These are phyloP conservation scores for Antitrichia curtipendula DNA, from an alignment of 225 moss, liverwort and hornwort genomes.

Conservation along the genomic window DNA sequence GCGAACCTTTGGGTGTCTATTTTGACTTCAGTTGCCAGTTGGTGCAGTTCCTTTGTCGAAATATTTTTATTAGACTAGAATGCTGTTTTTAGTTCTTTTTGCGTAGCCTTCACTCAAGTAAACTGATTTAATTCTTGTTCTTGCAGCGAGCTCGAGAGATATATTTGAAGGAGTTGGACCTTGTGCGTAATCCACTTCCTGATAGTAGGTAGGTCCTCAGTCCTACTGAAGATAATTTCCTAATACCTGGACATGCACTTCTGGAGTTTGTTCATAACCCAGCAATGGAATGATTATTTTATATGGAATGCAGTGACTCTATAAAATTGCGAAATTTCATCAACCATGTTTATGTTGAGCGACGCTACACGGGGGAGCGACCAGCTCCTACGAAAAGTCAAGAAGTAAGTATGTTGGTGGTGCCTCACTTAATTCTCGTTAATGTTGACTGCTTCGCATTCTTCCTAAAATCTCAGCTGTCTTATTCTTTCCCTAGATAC, in stretches of 20 bases:
- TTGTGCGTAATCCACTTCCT: constrained; percentile 60
- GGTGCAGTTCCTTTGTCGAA: background rate
- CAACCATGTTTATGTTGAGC: constrained; percentile 37
- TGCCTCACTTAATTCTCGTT: background rate
- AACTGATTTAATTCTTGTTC: background rate
- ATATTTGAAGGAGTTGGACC: constrained; percentile 71
- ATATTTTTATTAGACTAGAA: background rate
- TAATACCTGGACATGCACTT: background rate
- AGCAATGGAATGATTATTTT: background rate
- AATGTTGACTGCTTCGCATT: background rate
- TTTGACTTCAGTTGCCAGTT: background rate
- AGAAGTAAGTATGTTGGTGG: constrained; percentile 11
- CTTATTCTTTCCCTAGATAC: background rate
- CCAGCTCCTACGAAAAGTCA: constrained; percentile 11
- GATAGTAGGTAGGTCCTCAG: constrained; percentile 57
- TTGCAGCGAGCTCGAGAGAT: constrained; percentile 69
- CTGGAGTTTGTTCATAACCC: background rate
- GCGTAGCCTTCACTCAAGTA: background rate
- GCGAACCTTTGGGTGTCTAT: background rate
- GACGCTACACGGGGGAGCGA: constrained; percentile 38
- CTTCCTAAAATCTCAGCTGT: background rate
- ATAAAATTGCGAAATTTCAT: constrained; percentile 39
- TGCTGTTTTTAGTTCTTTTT: background rate
- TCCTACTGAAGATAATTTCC: background rate
- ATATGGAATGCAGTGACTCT: constrained; percentile 19